Conservation (phyloP, 106 monocot species). For the Xerophyta viscosa region DNA sequence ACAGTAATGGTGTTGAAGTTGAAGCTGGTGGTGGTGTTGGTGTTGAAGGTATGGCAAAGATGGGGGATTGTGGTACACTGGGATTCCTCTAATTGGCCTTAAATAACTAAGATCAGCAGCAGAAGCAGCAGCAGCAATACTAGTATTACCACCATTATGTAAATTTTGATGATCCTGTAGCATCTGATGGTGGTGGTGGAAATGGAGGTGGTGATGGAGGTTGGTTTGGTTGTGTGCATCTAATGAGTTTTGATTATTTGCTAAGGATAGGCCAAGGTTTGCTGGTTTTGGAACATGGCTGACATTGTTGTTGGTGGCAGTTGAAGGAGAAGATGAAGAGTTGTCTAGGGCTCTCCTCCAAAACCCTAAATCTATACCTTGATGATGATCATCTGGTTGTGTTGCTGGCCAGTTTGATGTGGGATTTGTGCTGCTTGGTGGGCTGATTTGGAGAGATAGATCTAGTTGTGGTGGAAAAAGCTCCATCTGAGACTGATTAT, state of each 20-base stretch:
- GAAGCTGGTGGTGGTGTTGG: conserved; percentile 1
- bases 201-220: conserved; percentile 23
- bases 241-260: neutral
- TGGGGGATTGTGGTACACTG: conserved; percentile 41
- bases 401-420: conserved; percentile 4
- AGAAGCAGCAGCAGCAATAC: too few species aligned
- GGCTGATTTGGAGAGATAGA: conserved; percentile 57
- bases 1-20: conserved; percentile 9
- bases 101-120: conserved; percentile 18
- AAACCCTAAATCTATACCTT: conserved; percentile 40
- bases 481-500: neutral
- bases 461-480: conserved; percentile 37
- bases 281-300: neutral
- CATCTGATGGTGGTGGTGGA: conserved; percentile 16
- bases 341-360: conserved; percentile 40
- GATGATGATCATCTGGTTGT: conserved; percentile 28
- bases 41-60: conserved; percentile 21
- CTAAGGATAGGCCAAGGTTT: conserved; percentile 22
- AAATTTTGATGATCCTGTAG: conserved; percentile 13
- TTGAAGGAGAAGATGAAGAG: conserved; percentile 1
- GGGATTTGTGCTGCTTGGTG: conserved; percentile 23
- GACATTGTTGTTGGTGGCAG: neutral
- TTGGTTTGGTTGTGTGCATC: conserved; percentile 2
- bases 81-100: conserved; percentile 59
- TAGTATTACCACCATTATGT: too few species aligned